Base-by-base conservation (phyloP, 2,329 filamentous ascomycete genomes). In the Exophiala mesophila region DNA sequence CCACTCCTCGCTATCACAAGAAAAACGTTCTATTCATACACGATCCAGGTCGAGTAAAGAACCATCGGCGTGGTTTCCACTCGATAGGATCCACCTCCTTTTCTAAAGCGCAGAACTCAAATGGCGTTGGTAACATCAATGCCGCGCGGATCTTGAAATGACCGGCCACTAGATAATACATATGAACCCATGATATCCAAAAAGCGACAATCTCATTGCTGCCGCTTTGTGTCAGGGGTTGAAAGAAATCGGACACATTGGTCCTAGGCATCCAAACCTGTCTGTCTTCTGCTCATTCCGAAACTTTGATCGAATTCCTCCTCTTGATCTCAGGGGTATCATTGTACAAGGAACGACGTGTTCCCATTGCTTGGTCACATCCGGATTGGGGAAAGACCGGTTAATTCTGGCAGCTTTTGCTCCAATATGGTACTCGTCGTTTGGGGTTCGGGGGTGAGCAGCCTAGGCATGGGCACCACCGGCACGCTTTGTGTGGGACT, bases 351-450 rank as follows among this genome's bases (percentile, higher is more conserved):
- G 10, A 35, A 37, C 23, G 32, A 28, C 32, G 7, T 17, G 17
- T 6, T 7, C 20, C 32, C 6, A 19, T 17, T 31, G 8, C 13
- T 15, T 13, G 16, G 13, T 59, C 52, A 70, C 35, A 72, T 69
- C 47, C 65, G 62, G 39, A 72, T 71, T 7, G 69, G 69, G 12
- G 68, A 71, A 34, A 72, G 68, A 16, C 67, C 69, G 0, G 66
- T 67, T 30, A 72, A 57, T 54, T 72, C 69, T 4, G 69, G 69
- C 31, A 72, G 60, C 44, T 68, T 67, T 8, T 67, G 69, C 13
- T 64, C 53, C 39, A 60, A 64, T n/a, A n/a, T n/a, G n/a, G n/a
- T n/a, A 18, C 62, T 57, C 17, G 54, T 51, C 48, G 67, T 64
- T 6, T 40, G 47, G 28, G 50, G 54, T 30, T 57, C 52, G 20